Base-by-base conservation (phyloP, 1,139 yeast species). In the Sugiyamaella xylanicola region DNA sequence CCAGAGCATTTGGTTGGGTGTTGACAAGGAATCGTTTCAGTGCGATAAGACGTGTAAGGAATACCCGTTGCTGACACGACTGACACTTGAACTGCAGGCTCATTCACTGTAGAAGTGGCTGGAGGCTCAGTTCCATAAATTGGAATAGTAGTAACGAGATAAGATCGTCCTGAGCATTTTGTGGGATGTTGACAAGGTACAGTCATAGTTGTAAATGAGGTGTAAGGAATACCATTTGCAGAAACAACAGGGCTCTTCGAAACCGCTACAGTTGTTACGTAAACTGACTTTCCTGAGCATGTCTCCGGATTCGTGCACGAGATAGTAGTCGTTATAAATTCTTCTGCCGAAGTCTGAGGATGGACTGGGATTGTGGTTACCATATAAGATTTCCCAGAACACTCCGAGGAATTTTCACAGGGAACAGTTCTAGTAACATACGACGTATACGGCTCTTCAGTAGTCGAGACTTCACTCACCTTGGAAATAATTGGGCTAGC, bases 11-110 rank as follows among this genome's bases (percentile, higher is more conserved):
- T 19, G 2, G 55, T 41, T 5, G 60, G 27, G 16, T 56, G 51
- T 8, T 49, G 17, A 29, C 62, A 59, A 3, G 61, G 61, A 42
- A 57, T 49, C 4, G 61, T 58, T 11, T 29, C 42, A 7, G 62
- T 60, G 11, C 49, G 45, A 41, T 47, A 56, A 5, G 49, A 35
- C 8, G 51, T 43, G 21, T 47, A 42, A n/a, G 47, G 51, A 8
- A 32, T 41, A 15, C 49, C 49, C 17, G 8, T n/a, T 2, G 15
- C 19, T 4, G 49, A 32, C 8, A 36, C 21, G 4, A 39, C 32
- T 2, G 48, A 21, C 8, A 16, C 32, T 20, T 2, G 36, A 2
- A 44, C 17, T 8, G n/a, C 15, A n/a, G 55, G 48, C 2, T 37
- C 48, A 8, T 46, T 51, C 27, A 21, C 16, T 16, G 54, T 36